These are phyloP conservation scores for Xenoacremonium recifei DNA, from an alignment of 2,329 filamentous ascomycete species.

Conservation along the genomic window DNA sequence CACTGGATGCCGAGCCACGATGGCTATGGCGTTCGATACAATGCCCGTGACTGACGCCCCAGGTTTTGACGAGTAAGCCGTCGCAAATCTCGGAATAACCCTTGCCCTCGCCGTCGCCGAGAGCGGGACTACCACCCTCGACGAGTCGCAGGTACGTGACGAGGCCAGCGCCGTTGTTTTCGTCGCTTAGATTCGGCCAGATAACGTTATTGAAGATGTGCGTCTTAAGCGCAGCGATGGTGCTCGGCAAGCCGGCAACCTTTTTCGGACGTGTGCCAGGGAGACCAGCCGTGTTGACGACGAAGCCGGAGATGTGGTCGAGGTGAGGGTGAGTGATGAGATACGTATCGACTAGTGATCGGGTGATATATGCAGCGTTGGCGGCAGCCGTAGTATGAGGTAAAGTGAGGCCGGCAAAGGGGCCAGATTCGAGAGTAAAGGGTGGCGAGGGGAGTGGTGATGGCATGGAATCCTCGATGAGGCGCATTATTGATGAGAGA, in stretches of 20 bases:
- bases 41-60: conserved; percentile 85
- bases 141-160: conserved; percentile 87
- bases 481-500: conserved; percentile 77
- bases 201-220: conserved; percentile 98
- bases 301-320: conserved; percentile 88
- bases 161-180: conserved; percentile 90
- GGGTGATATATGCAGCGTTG: conserved; percentile 79
- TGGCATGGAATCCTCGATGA: conserved; percentile 61
- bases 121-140: conserved; percentile 81
- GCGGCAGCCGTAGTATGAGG: conserved; percentile 64
- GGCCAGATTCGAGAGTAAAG: conserved; percentile 62
- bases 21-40: conserved; percentile 75
- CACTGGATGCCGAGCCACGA: conserved; percentile 54
- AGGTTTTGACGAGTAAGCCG: conserved; percentile 83
- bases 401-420: conserved; percentile 77
- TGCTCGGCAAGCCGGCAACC: conserved; percentile 80
- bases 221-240: conserved; percentile 87
- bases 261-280: conserved; percentile 80
- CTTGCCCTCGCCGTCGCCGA: conserved; percentile 75
- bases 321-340: conserved; percentile 97
- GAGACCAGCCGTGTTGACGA: conserved; percentile 88
- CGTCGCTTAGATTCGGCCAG: conserved; percentile 95
- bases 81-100: conserved; percentile 89
- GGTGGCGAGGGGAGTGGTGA: conserved; percentile 35
- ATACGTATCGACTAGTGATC: conserved; percentile 79